Evolutionary conservation across 1,139 yeast species (phyloP).

Genomic region (Protomyces inundatus): DNA sequence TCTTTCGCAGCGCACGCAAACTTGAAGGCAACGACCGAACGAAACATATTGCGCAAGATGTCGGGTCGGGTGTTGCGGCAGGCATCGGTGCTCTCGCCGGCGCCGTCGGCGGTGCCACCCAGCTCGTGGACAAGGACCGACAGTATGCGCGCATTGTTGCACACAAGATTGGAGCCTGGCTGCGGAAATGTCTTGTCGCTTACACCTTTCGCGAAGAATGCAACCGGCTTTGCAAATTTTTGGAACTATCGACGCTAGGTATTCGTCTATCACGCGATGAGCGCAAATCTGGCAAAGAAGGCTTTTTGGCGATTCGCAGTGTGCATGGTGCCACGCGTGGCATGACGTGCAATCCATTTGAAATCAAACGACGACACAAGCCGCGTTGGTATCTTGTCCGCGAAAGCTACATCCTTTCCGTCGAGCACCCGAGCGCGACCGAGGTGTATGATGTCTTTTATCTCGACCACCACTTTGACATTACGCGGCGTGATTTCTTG

Average conservation of each 20-base stretch:
- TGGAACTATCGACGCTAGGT: constrained; percentile 85
- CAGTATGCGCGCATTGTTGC: constrained; percentile 27
- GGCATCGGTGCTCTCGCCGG: constrained; percentile 23
- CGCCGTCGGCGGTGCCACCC: constrained; percentile 21
- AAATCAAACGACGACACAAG: constrained; percentile 59
- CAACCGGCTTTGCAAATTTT: constrained; percentile 72
- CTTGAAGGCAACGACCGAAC: constrained; percentile 24
- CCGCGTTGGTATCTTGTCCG: constrained; percentile 88
- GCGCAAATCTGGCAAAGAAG: constrained; percentile 83
- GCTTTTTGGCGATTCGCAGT: constrained; percentile 70
- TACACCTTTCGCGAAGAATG: constrained; percentile 74
- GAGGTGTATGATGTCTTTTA: constrained; percentile 86
- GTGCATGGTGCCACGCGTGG: constrained; percentile 76
- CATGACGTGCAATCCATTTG: constrained; percentile 29
- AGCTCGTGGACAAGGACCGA: not conserved
- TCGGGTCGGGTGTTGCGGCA: constrained; percentile 23
- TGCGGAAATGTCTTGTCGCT: constrained; percentile 54
- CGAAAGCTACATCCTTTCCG: constrained; percentile 77
- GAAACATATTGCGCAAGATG: constrained; percentile 6
- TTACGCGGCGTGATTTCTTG: constrained; percentile 31
- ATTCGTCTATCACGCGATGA: constrained; percentile 76
- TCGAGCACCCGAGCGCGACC: constrained; percentile 77
- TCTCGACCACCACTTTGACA: constrained; percentile 64
- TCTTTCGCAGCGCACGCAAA: constrained; percentile 32
- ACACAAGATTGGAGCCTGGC: constrained; percentile 52